Percentiles rank a stretch among this genome's conserved stretches.
Evolutionary conservation across 768 basidiomycete genomes (phyloP).

Genomic region (Leccinum imitatum): DNA sequence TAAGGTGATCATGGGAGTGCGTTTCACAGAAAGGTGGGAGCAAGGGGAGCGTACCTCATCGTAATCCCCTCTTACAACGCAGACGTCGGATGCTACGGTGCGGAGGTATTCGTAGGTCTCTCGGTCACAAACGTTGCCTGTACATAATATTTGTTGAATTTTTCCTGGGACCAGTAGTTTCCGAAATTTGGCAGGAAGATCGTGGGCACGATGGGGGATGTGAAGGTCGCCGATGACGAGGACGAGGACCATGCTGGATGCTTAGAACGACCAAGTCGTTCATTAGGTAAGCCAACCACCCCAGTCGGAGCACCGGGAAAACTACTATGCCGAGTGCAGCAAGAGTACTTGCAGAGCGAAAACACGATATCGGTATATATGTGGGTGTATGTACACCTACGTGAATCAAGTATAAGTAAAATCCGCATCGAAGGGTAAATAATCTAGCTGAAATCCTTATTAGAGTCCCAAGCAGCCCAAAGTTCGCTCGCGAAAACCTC

Average conservation of each 20-base stretch:
- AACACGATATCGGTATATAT: neutral
- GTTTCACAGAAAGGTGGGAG: neutral
- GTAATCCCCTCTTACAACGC: conserved; percentile 91
- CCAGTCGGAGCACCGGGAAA: neutral
- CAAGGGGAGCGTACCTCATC: conserved; percentile 68
- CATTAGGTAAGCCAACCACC: conserved; percentile 27
- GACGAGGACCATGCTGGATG: conserved; percentile 65
- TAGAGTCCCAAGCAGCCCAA: conserved; percentile 6
- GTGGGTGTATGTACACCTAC: neutral
- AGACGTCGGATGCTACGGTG: conserved; percentile 90
- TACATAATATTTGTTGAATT: conserved; percentile 96
- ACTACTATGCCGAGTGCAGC: neutral
- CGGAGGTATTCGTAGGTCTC: conserved; percentile 97
- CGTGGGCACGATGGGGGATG: conserved; percentile 88
- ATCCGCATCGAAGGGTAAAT: neutral
- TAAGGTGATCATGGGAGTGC: conserved; percentile 3
- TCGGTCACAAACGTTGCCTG: conserved; percentile 95
- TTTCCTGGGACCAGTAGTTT: conserved; percentile 95
- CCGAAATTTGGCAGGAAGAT: conserved; percentile 94
- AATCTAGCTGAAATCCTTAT: conserved; percentile 2
- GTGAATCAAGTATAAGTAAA: neutral
- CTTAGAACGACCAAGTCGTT: conserved; percentile 3
- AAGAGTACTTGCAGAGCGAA: neutral
- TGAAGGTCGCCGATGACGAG: conserved; percentile 97
- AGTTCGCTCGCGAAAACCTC: conserved; percentile 3